A percentile compares a stretch with the other conserved stretches of the same genome.
Conservation (phyloP, 2,329 filamentous ascomycete species). For the Parastagonospora nodorum region DNA sequence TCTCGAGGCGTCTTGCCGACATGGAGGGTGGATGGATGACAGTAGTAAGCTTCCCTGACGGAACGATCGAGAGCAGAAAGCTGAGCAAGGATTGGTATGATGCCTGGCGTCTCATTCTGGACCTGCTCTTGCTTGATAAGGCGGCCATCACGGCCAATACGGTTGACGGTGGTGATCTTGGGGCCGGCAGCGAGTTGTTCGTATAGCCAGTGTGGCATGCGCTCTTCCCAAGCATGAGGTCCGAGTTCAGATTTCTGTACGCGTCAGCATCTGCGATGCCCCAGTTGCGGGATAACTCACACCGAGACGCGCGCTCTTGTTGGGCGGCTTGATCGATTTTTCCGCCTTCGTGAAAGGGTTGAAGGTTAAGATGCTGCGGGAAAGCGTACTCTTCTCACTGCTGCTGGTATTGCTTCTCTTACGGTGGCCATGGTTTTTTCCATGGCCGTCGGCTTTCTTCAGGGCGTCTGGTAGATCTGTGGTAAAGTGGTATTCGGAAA, state of each 20-base stretch:
- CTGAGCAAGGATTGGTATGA: conserved; percentile 54
- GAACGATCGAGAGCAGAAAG: conserved; percentile 63
- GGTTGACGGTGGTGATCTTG: conserved; percentile 45
- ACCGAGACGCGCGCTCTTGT: conserved; percentile 39
- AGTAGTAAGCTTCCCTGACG: conserved; percentile 77
- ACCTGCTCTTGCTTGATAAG: conserved; percentile 49
- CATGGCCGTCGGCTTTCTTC: conserved; percentile 19
- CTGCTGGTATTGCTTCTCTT: conserved; percentile 30
- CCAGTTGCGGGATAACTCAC: conserved; percentile 26
- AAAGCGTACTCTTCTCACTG: conserved; percentile 43
- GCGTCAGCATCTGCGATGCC: conserved; percentile 13
- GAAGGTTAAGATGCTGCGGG: conserved; percentile 43
- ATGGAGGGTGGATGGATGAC: conserved; percentile 75
- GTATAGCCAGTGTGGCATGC: conserved; percentile 52
- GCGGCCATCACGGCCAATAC: conserved; percentile 49
- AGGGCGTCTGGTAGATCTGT: conserved; percentile 23
- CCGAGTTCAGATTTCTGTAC: conserved; percentile 51
- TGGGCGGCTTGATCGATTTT: conserved; percentile 36
- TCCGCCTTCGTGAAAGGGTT: conserved; percentile 35
- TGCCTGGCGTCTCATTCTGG: conserved; percentile 52
- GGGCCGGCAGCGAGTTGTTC: conserved; percentile 49
- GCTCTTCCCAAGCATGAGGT: conserved; percentile 54
- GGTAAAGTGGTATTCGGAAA: conserved; percentile 26
- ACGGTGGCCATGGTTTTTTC: conserved; percentile 29
- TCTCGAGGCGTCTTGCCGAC: conserved; percentile 80